Evolutionary conservation across 1,139 yeast genomes (phyloP), one percentile per base, ranked within the genome.

Genomic region (Sugiyamaella castrensis): DNA sequence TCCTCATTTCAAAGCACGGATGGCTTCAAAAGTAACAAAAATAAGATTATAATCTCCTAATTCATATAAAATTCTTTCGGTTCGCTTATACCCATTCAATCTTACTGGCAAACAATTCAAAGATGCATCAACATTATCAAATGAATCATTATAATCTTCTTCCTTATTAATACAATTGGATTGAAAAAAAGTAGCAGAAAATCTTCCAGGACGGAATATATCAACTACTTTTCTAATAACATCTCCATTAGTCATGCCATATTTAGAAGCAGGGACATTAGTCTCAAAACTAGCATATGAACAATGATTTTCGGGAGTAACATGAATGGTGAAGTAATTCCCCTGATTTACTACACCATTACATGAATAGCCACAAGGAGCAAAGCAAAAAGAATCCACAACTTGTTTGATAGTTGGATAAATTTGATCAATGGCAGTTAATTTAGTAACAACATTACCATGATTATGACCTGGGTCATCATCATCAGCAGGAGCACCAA

Each of bases 311-410:
- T 92, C 98, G 0, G 98, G 98, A 0, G 98, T 92, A 37, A 92
- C 87, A 67, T 92, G 98, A 54, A 91, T 75, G 13, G 98, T 92
- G 65, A 87, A 89, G 71, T 91, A 92, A 65, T 78, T 79, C 40
- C 72, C 70, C 42, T 71, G 73, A 48, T 79, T 72, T 46, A 86
- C 69, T 41, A 88, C 72, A 27, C 94, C 84, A 68, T 92, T 92
- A 44, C 96, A 87, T 2, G 96, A 87, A 65, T 81, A 92, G 12
- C 98, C 98, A 69, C 98, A 92, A 1, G 98, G 98, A n/a, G 87
- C 74, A 67, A 92, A 92, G 29, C 95, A 84, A 70, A 89, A 92
- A 4, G 96, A 87, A 71, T 91, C 98, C 61, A 64, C 78, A 12
- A 66, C 62, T 46, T 71, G 68, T 24, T 59, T 55, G 34, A 59